A percentile compares a stretch with the other conserved stretches of the same genome.
Evolutionary conservation across 805 yeast genomes (phyloP).

Genomic region (Wickerhamomyces queroliae): DNA sequence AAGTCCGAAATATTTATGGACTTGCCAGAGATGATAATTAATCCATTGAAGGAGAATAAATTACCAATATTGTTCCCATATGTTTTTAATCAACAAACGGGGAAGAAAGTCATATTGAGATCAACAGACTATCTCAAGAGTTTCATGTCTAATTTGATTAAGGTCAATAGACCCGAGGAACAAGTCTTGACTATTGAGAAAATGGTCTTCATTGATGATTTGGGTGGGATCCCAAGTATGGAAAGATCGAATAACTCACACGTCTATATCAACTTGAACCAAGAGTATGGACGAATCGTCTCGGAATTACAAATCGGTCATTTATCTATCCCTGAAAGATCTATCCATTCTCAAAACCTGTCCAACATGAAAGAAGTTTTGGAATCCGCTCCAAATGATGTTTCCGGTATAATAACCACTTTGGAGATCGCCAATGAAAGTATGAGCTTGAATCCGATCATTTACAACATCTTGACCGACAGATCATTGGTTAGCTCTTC

Average conservation of each 20-base stretch:
- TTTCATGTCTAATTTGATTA: constrained; percentile 29
- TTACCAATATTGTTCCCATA: constrained; percentile 57
- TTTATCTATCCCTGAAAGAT: constrained; percentile 36
- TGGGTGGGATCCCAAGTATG: constrained; percentile 88
- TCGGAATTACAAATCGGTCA: constrained; percentile 61
- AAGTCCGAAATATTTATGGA: not conserved
- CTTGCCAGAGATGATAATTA: not conserved
- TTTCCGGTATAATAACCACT: constrained; percentile 87
- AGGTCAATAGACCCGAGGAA: constrained; percentile 12
- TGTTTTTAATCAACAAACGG: constrained; percentile 51
- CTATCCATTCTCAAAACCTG: constrained; percentile 61
- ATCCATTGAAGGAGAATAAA: constrained; percentile 2
- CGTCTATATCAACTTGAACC: constrained; percentile 78
- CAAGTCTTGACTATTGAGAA: constrained; percentile 59
- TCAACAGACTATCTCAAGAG: constrained; percentile 36
- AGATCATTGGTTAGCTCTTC: constrained; percentile 89
- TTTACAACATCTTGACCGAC: constrained; percentile 87
- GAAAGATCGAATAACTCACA: constrained; percentile 81
- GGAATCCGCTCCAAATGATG: constrained; percentile 35
- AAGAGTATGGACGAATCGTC: constrained; percentile 65
- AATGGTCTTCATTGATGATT: constrained; percentile 66
- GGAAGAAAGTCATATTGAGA: constrained; percentile 31
- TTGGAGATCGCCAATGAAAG: constrained; percentile 60
- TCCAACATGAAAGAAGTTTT: constrained; percentile 57
- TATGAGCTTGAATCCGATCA: constrained; percentile 64